Evolutionary conservation across 2,329 filamentous ascomycete species (phyloP), one percentile per base, ranked within the genome.

Genomic region (Penicillium sp.): DNA sequence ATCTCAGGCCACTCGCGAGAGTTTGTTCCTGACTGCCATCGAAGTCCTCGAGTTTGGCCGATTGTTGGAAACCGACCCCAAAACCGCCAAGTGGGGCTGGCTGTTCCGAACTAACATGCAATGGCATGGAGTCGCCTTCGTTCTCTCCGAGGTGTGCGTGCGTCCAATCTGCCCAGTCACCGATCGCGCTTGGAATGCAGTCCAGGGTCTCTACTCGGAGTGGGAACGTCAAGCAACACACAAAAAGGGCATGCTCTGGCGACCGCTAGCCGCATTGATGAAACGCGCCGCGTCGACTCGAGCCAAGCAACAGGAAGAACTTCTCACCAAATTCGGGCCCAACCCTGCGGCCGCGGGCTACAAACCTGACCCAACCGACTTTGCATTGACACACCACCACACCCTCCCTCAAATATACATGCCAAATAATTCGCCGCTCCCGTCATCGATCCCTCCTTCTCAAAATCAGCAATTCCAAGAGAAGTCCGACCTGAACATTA

Each of bases 31-130:
- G 26, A 90, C 89, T 0, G 88, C 89, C 2, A 84, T 93, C 28
- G 90, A 93, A 70, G 87, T 93, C 28, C 84, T 92, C 51, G 91
- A 93, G 74, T 88, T 91, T 72, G 86, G 86, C 19, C 81, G 88
- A 53, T 81, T 90, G 1, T 78, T 93, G 15, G 86, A 90, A 68
- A 86, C 83, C 0, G 88, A 92, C 67, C 80, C 82, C 38, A 80
- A 83, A 13, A 89, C 85, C 0, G 80, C 83, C 68, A 85, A 86
- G 69, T 90, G 87, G 87, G 82, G 84, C 42, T 90, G 88, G 88
- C 79, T 89, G 0, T 88, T 88, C 77, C 79, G 81, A 24, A 88
- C 86, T 1, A 87, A 89, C 60, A 84, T 87, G 67, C 88, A 89
- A 69, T 89, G 87, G 87, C 86, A 88, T 69, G 84, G 86, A 2